Percentiles rank a stretch among this genome's conserved stretches.
Conservation (phyloP, 225 moss, liverwort and hornwort genomes). For the Thuidium tamariscinum region DNA sequence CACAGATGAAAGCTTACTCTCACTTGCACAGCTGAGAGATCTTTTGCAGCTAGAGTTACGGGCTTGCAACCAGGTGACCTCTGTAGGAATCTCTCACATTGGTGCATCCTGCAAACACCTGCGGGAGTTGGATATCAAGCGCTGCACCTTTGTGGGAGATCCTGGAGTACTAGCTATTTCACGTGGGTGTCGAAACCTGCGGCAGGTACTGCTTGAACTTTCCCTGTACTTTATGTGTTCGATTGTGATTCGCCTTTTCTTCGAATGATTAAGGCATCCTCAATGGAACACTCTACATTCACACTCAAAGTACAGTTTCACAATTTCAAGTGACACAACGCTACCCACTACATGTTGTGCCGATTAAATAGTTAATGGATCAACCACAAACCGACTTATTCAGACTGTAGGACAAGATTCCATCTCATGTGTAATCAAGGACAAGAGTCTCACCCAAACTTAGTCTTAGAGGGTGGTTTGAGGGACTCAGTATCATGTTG, state of each 20-base stretch:
- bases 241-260: background rate
- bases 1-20: conserved; percentile 49
- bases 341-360: background rate
- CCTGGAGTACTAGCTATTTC: conserved; percentile 38
- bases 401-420: background rate
- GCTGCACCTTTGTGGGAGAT: conserved; percentile 52
- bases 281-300: background rate
- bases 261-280: background rate
- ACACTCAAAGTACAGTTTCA: background rate
- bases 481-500: background rate
- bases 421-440: background rate
- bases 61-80: conserved; percentile 49
- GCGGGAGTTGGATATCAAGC: conserved; percentile 67
- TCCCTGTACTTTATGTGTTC: background rate
- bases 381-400: background rate
- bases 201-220: conserved; percentile 33
- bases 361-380: background rate
- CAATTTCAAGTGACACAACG: background rate
- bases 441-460: background rate
- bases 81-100: conserved; percentile 37
- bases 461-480: background rate
- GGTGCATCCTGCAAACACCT: conserved; percentile 57
- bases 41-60: conserved; percentile 59
- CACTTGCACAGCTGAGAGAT: conserved; percentile 38
- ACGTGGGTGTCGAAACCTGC: conserved; percentile 51